Conservation (phyloP, 2,329 filamentous ascomycete genomes). For the Arthrobotrys musiformis region DNA sequence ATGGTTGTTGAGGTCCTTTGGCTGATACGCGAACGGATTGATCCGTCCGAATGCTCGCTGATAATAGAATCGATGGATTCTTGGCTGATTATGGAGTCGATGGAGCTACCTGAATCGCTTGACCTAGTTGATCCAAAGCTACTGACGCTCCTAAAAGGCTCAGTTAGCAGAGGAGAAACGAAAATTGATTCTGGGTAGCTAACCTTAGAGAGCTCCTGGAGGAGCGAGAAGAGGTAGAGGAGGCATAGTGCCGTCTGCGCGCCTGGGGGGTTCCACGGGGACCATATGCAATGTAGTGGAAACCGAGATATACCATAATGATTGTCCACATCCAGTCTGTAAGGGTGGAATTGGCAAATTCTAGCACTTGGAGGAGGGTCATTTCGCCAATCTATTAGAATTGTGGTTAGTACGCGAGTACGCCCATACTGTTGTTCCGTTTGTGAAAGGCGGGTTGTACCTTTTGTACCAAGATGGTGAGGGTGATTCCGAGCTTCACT, state of each 20-base stretch:
- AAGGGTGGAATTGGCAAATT: slow-evolving; percentile 21
- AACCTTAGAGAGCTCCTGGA: background rate
- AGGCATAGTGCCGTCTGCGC: background rate
- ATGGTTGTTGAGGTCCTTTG: background rate
- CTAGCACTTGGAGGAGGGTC: background rate
- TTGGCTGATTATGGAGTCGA: background rate
- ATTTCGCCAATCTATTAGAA: background rate
- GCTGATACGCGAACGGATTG: background rate
- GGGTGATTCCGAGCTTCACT: background rate
- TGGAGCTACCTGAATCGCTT: background rate
- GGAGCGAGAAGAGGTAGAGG: background rate
- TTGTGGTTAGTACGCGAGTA: background rate
- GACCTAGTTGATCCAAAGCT: background rate
- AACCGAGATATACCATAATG: background rate
- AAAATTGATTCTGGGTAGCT: background rate
- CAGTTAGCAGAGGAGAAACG: background rate
- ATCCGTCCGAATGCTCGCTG: background rate
- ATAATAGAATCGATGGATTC: background rate
- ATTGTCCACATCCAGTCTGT: slow-evolving; percentile 12
- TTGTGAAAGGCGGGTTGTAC: background rate
- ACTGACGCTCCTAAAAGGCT: background rate
- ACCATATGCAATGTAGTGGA: background rate
- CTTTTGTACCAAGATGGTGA: slow-evolving; percentile 14
- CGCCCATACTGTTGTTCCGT: too few relatives aligned
- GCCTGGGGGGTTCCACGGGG: background rate